Evolutionary conservation across 192 early-diverging fungal species (phyloP), one percentile per base, ranked within the genome.

Genomic region (Linnemannia exigua): DNA sequence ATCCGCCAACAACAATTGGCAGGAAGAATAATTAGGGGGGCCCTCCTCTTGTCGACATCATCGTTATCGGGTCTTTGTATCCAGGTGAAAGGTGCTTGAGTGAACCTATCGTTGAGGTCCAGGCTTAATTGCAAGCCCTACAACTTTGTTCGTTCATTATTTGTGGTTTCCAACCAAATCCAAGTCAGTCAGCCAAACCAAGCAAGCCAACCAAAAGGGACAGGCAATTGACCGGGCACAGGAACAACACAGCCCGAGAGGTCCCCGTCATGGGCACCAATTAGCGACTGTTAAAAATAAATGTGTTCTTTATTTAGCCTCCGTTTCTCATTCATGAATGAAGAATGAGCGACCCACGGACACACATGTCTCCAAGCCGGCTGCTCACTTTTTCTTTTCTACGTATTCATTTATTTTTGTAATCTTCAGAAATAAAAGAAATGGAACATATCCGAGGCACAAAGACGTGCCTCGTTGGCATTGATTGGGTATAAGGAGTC

Each of bases 231-330:
- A 6, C n/a, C n/a, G 1, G 52, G 52, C 8, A 5, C 7, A 54
- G 52, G 52, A n/a, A 54, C 54, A 58, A 63, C 58, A 63, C 28
- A 63, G 58, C 58, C 58, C 12, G 54, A 61, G 54, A 63, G 58
- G 58, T 63, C 31, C 58, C 58, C 4, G 11, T 28, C 22, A 3
- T 63, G 14, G 58, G 25, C 25, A 63, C 12, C 58, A 63, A 63
- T 63, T 9, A 14, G 31, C 11, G 12, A 25, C 12, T 7, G 8
- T 63, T 63, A 63, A 63, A 33, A 28, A 63, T 28, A 63, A 25
- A 63, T 28, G 28, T 7, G 22, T 61, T 63, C 58, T 63, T 28
- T 31, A 14, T 63, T 31, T 63, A 31, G 8, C 2, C 58, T 8
- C 25, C 5, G 47, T 48, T 20, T 54, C 17, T 54, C 22, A 54